These are phyloP conservation scores for Pleurotus tuber-regium DNA, from an alignment of 768 basidiomycete species.

Conservation along the genomic window DNA sequence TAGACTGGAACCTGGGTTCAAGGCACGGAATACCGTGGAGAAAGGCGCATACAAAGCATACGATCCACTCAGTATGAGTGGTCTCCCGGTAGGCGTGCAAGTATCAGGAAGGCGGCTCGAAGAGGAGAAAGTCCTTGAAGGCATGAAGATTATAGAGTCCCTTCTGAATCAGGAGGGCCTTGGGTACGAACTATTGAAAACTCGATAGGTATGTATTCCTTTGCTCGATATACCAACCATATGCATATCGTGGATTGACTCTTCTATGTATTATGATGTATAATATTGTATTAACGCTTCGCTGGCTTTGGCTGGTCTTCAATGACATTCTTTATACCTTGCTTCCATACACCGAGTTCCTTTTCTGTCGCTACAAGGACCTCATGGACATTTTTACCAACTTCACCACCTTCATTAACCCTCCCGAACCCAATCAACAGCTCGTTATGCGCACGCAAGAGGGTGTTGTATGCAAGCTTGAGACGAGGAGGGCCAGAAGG, in stretches of 20 bases:
- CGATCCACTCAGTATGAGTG: slow-evolving; percentile 49
- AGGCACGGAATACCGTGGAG: slow-evolving; percentile 41
- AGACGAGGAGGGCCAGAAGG: slow-evolving; percentile 67
- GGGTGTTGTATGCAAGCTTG: slow-evolving; percentile 59
- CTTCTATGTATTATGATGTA: not conserved
- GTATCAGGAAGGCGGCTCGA: slow-evolving; percentile 56
- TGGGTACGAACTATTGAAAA: slow-evolving; percentile 21
- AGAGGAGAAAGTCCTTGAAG: slow-evolving; percentile 62
- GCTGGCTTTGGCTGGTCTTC: slow-evolving; percentile 34
- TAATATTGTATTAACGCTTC: not conserved
- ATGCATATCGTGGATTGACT: no score
- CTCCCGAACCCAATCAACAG: slow-evolving; percentile 73
- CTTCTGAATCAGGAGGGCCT: slow-evolving; percentile 26
- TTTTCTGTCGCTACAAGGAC: slow-evolving; percentile 60
- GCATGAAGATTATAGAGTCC: slow-evolving; percentile 51
- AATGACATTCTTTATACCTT: slow-evolving; percentile 55
- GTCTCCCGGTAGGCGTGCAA: slow-evolving; percentile 61
- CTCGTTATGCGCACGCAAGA: slow-evolving; percentile 60
- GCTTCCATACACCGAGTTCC: slow-evolving; percentile 71
- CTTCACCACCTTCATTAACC: slow-evolving; percentile 66
- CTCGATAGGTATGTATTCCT: no score
- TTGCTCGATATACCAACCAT: no score
- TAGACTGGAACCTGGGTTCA: slow-evolving; percentile 30
- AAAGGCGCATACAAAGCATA: slow-evolving; percentile 48
- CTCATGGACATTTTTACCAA: slow-evolving; percentile 62